phyloP scores from a whole-genome alignment of 352 stramenopile genomes.

The Blastocystis sp. region DNA sequence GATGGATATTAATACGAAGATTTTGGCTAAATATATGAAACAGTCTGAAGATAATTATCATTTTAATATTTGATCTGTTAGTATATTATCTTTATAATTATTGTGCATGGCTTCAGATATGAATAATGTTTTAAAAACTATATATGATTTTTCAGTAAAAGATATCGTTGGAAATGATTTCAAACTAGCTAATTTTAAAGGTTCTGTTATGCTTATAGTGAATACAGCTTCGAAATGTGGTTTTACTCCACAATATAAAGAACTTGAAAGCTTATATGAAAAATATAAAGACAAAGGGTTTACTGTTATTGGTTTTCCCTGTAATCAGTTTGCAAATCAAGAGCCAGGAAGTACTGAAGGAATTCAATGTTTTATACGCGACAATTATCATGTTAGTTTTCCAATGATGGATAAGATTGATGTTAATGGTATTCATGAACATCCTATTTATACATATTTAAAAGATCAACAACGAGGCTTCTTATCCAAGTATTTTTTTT shows the following conservation, averaged over 20 bases:
- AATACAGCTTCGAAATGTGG: conserved; percentile 48
- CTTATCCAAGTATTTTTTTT: too few species aligned
- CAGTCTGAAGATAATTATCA: too few species aligned
- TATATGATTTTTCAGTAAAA: conserved; percentile 8
- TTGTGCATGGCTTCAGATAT: too few species aligned
- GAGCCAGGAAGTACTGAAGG: conserved; percentile 48
- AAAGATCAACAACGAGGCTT: too few species aligned
- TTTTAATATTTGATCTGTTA: too few species aligned
- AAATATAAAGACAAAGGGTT: conserved; percentile 45
- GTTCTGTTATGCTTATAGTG: conserved; percentile 42
- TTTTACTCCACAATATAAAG: conserved; percentile 48
- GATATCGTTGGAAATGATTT: conserved; percentile 9
- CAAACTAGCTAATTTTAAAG: conserved; percentile 20
- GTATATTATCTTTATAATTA: too few species aligned
- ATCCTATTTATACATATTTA: neutral
- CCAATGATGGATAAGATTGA: conserved; percentile 50
- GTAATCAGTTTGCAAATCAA: conserved; percentile 49
- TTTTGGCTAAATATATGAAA: too few species aligned
- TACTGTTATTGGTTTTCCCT: conserved; percentile 45
- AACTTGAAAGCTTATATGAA: conserved; percentile 45
- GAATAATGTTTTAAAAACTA: too few species aligned
- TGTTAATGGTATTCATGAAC: conserved; percentile 42
- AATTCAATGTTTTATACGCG: conserved; percentile 46
- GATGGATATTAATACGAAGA: too few species aligned
- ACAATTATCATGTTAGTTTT: conserved; percentile 48